A percentile compares a stretch with the other conserved stretches of the same genome.
Conservation (phyloP, 257 asterid genomes). For the Solanum medicagineum region DNA sequence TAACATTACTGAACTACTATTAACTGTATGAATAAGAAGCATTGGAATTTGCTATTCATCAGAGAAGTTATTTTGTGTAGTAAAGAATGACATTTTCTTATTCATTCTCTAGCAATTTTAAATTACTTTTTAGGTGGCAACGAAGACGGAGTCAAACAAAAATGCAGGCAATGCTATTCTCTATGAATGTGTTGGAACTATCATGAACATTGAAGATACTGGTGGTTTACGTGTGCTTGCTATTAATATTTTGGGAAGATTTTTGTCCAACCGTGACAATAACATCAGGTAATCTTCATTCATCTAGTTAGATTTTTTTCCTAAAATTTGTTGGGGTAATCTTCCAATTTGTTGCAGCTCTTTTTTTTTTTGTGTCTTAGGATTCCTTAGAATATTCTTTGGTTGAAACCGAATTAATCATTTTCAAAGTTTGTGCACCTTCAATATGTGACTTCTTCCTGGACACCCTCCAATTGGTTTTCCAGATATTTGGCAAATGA, state of each 20-base stretch:
- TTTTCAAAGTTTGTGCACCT: neutral
- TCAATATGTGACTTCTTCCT: neutral
- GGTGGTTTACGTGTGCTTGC: conserved; percentile 95
- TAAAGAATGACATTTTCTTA: neutral
- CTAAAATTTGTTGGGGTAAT: neutral
- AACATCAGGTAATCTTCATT: conserved; percentile 57
- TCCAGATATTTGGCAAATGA: neutral
- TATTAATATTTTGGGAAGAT: conserved; percentile 92
- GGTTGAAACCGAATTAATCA: neutral
- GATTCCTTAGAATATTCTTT: neutral
- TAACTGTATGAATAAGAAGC: neutral
- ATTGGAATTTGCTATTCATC: neutral
- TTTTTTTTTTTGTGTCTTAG: neutral
- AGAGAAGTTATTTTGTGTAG: neutral
- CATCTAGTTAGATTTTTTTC: neutral
- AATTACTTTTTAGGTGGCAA: conserved; percentile 66
- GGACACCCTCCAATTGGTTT: neutral
- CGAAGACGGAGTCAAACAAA: conserved; percentile 93
- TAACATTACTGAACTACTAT: neutral
- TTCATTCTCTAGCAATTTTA: neutral
- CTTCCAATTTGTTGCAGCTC: neutral
- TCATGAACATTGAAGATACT: conserved; percentile 87
- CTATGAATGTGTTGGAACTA: conserved; percentile 91
- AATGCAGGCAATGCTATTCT: conserved; percentile 96
- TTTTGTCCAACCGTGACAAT: conserved; percentile 97